These are phyloP conservation scores for sunflower (Helianthus annuus) DNA, from an alignment of 129 eudicot species.

Conservation along the genomic window HanXRQr2.0-SUNRISE NC_035447.2:113558273-113558772, in stretches of 20 bases:
- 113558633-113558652: slow-evolving; percentile 97
- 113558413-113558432: slow-evolving; percentile 18
- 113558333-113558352: too few relatives aligned
- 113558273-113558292: slow-evolving; percentile 25
- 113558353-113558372: slow-evolving; percentile 70
- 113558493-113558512: slow-evolving; percentile 15
- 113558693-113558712: slow-evolving; percentile 94
- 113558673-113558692: slow-evolving; percentile 97
- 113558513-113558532: slow-evolving; percentile 37
- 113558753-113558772: not conserved
- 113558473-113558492: slow-evolving; percentile 28
- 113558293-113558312: too few relatives aligned
- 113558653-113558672: slow-evolving; percentile 77
- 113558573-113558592: slow-evolving; percentile 87
- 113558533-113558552: slow-evolving; percentile 50
- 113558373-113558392: slow-evolving; percentile 59
- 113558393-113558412: slow-evolving; percentile 59
- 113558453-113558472: slow-evolving; percentile 36
- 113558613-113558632: slow-evolving; percentile 97
- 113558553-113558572: slow-evolving; percentile 88
- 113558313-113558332: too few relatives aligned
- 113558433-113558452: slow-evolving; percentile 24
- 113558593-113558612: slow-evolving; percentile 68
- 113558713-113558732: slow-evolving; percentile 28
- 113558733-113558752: not conserved